Base-by-base conservation (phyloP, 2,329 filamentous ascomycete species). In the Exophiala sideris region DNA sequence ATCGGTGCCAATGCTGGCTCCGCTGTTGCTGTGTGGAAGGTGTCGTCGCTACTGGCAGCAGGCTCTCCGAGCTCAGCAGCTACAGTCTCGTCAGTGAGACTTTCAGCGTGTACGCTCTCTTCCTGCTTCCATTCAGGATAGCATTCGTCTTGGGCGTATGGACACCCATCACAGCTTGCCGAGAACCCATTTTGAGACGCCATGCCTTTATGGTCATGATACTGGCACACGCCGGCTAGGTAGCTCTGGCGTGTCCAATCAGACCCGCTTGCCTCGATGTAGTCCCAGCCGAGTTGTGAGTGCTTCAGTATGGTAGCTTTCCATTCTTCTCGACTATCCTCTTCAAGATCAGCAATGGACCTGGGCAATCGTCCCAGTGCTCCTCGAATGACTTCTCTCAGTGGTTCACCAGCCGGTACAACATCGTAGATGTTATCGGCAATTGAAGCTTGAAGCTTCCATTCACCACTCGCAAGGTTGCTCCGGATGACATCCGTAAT, bases 361-460 rank as follows among this genome's bases (percentile, higher is more conserved):
- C 45, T 34, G 8, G 52, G 48, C 36, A 56, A 32, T 44, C 50
- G 49, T 5, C 58, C 58, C 35, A 61, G 46, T 7, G 58, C 56
- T 6, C 52, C 48, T n/a, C 48, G 57, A 6, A 61, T 41, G 12
- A 61, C 58, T 41, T 58, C 58, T 14, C 58, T 47, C 14, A 61
- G 48, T 16, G 58, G 56, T 21, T 50, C 54, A 7, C 45, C 48
- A 2, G 21, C 32, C 12, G 53, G 45, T 2, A 53, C 50, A 5
- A 53, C 58, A 12, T 54, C 47, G 38, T 61, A 61, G 21, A 61
- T 57, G 32, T 46, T 45, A 44, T 61, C 50, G 20, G 57, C 56
- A 12, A 56, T 50, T 8, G 42, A 35, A 4, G 58, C 50, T 24
- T 52, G 41, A 16, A 61, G 40, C 20, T 50, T 34, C 56, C 56